phyloP scores from a whole-genome alignment of 1,139 yeast species.

The Suhomyces ambrosiae region DNA sequence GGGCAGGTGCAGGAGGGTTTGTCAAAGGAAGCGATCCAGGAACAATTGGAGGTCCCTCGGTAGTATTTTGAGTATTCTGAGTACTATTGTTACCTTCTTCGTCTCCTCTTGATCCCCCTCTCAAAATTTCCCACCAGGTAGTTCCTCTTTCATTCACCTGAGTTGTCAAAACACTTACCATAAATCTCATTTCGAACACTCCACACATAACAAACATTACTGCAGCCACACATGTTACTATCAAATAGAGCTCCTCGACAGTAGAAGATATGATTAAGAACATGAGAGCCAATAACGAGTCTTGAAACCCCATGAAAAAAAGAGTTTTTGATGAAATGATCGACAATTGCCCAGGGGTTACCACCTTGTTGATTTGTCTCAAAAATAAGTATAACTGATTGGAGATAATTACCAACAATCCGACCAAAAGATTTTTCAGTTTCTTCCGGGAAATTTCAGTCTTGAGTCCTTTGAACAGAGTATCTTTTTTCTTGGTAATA shows the following conservation, averaged over 20 bases:
- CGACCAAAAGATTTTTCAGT: constrained; percentile 47
- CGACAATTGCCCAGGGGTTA: constrained; percentile 75
- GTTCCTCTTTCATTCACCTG: constrained; percentile 75
- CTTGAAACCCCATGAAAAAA: constrained; percentile 72
- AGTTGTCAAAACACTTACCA: constrained; percentile 66
- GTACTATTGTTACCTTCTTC: constrained; percentile 6
- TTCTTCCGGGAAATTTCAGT: constrained; percentile 50
- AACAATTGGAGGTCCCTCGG: constrained; percentile 3
- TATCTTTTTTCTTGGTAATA: constrained; percentile 36
- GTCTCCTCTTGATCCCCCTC: constrained; percentile 38
- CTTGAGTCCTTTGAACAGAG: constrained; percentile 55
- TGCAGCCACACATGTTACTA: constrained; percentile 71
- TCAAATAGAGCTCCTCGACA: constrained; percentile 58
- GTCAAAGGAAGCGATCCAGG: constrained; percentile 7
- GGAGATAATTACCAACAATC: constrained; percentile 47
- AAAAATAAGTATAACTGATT: constrained; percentile 36
- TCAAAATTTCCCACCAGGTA: constrained; percentile 63
- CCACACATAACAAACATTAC: constrained; percentile 70
- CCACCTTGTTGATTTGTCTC: constrained; percentile 68
- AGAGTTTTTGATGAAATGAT: constrained; percentile 38
- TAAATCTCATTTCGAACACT: constrained; percentile 75
- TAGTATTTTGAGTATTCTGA: background rate
- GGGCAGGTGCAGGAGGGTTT: constrained; percentile 9
- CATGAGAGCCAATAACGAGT: constrained; percentile 66
- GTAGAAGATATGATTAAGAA: constrained; percentile 62